Conservation (phyloP, 805 yeast genomes). For the Ogataea trehaloabstinens region DNA sequence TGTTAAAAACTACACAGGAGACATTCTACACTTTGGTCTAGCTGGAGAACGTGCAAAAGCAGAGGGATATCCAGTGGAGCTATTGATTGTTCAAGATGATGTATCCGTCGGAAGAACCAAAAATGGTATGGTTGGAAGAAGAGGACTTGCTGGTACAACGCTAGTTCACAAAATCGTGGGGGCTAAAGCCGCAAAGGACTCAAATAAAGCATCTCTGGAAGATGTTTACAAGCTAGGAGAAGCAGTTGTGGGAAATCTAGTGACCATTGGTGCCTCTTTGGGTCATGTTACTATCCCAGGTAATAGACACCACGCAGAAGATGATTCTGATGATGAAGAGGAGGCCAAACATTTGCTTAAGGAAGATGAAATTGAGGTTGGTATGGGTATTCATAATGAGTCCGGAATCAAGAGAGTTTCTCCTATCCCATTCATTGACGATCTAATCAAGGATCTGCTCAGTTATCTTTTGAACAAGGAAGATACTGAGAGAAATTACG, state of each 20-base stretch:
- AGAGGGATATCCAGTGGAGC: conserved; percentile 67
- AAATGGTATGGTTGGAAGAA: conserved; percentile 88
- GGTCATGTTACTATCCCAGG: conserved; percentile 93
- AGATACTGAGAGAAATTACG: conserved; percentile 81
- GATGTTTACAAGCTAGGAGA: conserved; percentile 59
- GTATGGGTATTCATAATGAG: conserved; percentile 95
- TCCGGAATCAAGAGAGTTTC: conserved; percentile 70
- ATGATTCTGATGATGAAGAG: conserved; percentile 33
- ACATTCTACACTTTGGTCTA: conserved; percentile 86
- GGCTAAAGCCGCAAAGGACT: conserved; percentile 42
- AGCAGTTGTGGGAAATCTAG: conserved; percentile 60
- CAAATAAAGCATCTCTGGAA: conserved; percentile 40
- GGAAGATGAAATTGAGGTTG: conserved; percentile 75
- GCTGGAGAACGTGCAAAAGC: conserved; percentile 87
- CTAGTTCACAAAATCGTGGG: conserved; percentile 85
- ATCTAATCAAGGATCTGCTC: conserved; percentile 56
- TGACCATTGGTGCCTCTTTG: conserved; percentile 85
- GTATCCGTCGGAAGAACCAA: conserved; percentile 91
- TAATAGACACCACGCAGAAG: conserved; percentile 46
- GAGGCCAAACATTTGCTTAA: conserved; percentile 41
- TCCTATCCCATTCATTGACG: conserved; percentile 70
- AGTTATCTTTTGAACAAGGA: conserved; percentile 56
- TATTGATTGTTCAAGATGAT: conserved; percentile 84
- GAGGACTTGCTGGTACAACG: conserved; percentile 92
- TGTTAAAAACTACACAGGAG: conserved; percentile 94